Evolutionary conservation across 1,284 basidiomycete genomes (phyloP).

Genomic region (Ceratobasidium sp.): DNA sequence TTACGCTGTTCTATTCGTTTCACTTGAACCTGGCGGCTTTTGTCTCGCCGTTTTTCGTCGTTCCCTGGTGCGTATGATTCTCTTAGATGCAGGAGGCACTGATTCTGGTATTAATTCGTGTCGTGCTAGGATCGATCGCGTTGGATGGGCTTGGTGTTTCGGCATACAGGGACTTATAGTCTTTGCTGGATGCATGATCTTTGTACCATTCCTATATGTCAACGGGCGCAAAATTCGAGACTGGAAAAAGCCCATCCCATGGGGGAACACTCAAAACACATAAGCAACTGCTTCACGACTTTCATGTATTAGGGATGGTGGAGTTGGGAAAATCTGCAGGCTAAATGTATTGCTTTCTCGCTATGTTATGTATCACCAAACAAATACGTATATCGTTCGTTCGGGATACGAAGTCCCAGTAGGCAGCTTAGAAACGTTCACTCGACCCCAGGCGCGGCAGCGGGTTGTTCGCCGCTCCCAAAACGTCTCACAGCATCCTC

Average conservation of each 20-base stretch:
- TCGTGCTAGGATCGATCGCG: conserved; percentile 33
- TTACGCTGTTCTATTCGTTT: conserved; percentile 46
- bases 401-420: not conserved
- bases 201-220: conserved; percentile 41
- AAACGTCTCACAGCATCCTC: conserved; percentile 61
- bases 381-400: not conserved
- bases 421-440: not conserved
- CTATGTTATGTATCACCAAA: conserved; percentile 7
- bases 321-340: not conserved
- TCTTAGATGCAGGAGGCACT: not conserved
- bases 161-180: conserved; percentile 45
- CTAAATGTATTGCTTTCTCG: conserved; percentile 35
- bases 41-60: conserved; percentile 47
- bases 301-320: conserved; percentile 2
- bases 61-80: conserved; percentile 40
- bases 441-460: not conserved
- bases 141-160: conserved; percentile 47
- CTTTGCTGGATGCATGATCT: conserved; percentile 36
- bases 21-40: conserved; percentile 47
- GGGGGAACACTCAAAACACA: conserved; percentile 19
- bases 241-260: conserved; percentile 41
- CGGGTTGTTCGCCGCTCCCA: conserved; percentile 49
- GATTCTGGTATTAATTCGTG: not conserved
- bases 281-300: too few relatives aligned
- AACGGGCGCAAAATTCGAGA: conserved; percentile 41